Evolutionary conservation across 2,329 filamentous ascomycete species (phyloP), one percentile per base, ranked within the genome.

Genomic region (Neocucurbitaria cava): DNA sequence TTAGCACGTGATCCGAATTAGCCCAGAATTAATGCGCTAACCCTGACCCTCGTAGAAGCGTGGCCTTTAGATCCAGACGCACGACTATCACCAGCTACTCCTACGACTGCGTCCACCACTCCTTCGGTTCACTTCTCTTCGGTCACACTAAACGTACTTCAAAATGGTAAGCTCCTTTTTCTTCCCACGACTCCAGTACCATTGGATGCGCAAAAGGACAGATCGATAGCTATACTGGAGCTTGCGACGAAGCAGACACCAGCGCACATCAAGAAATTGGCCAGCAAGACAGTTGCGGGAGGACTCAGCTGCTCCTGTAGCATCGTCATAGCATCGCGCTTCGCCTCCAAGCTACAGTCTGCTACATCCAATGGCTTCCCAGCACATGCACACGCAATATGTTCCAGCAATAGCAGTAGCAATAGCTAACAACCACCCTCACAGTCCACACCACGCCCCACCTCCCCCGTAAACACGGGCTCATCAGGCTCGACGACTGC

Each of bases 401-500:
- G 17, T 17, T 13, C 23, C 35, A 15, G 23, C 46, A 31, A 33
- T 24, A 3, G 13, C 17, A 17, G 20, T 26, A 20, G n/a, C 23
- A 43, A 26, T 30, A 28, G 41, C 41, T 43, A 28, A 43, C 15
- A 42, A 35, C 7, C 24, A 43, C 26, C 15, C 41, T n/a, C 31
- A 10, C 24, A 43, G 41, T 43, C 41, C 31, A n/a, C 41, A 47
- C 73, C 74, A 58, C 73, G 75, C 61, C 58, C 74, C 43, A 68
- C 65, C 50, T 77, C 75, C 23, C 74, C 75, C 42, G 77, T 58
- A 44, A 74, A 74, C 62, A 65, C 69, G 59, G 69, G 68, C 53
- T 61, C 65, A 82, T 85, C 85, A 54, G 91, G 90, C 78, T 84
- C 87, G 56, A 87, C 85, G 74, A 85, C 88, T 73, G 87, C 85